A percentile compares a stretch with the other conserved stretches of the same genome.
Evolutionary conservation across 2,329 filamentous ascomycete genomes (phyloP).

Genomic region (Fusarium chuoi): DNA sequence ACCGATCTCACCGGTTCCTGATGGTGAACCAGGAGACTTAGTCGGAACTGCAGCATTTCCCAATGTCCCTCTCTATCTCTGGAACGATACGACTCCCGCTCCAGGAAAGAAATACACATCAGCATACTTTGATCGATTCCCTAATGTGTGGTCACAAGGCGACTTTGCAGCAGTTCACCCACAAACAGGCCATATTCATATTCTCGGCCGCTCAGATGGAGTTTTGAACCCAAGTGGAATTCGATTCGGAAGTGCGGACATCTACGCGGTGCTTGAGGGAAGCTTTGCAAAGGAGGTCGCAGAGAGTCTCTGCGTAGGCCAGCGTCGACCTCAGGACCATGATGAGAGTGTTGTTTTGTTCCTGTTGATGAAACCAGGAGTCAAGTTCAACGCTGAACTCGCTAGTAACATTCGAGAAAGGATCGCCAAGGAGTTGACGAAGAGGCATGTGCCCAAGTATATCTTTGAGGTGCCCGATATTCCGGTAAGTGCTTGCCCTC

Average conservation of each 20-base stretch:
- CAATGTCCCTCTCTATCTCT: conserved; percentile 77
- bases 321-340: conserved; percentile 68
- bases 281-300: conserved; percentile 70
- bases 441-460: conserved; percentile 80
- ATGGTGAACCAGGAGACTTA: conserved; percentile 78
- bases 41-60: conserved; percentile 78
- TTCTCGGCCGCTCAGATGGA: conserved; percentile 79
- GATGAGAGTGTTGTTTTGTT: conserved; percentile 68
- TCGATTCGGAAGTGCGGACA: conserved; percentile 82
- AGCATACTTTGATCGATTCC: conserved; percentile 71
- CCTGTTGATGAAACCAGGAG: conserved; percentile 65
- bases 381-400: conserved; percentile 63
- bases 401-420: conserved; percentile 69
- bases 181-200: conserved; percentile 69
- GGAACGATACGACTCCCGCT: conserved; percentile 62
- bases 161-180: conserved; percentile 82
- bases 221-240: conserved; percentile 84
- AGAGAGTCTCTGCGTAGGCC: conserved; percentile 84
- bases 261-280: conserved; percentile 78
- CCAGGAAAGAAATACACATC: conserved; percentile 67
- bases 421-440: conserved; percentile 74
- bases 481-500: conserved; percentile 65
- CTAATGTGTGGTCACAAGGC: conserved; percentile 82
- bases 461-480: conserved; percentile 85
- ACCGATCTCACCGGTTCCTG: conserved; percentile 55